These are phyloP conservation scores for Colletotrichum sp. DNA, from an alignment of 2,329 filamentous ascomycete species.

Conservation along the genomic window DNA sequence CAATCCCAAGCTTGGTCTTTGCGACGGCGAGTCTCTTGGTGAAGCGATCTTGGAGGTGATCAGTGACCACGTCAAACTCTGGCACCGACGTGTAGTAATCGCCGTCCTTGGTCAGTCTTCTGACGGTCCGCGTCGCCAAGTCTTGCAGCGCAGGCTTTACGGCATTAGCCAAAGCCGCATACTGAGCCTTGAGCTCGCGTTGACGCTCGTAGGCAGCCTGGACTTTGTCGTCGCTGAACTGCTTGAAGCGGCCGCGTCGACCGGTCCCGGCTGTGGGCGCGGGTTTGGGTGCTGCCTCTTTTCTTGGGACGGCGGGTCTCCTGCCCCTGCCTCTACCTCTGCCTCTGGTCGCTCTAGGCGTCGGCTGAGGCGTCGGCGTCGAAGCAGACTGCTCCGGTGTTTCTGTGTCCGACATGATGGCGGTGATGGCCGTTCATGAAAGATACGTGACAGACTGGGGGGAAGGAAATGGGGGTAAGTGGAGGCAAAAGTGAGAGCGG, in stretches of 20 bases:
- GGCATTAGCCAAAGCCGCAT: constrained; percentile 65
- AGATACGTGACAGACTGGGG: constrained; percentile 15
- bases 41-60: constrained; percentile 48
- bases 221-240: constrained; percentile 57
- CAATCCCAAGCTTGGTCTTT: constrained; percentile 29
- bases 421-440: constrained; percentile 25
- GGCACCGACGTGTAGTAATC: constrained; percentile 56
- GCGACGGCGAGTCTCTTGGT: constrained; percentile 34
- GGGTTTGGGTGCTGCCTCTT: constrained; percentile 34
- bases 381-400: constrained; percentile 21
- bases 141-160: constrained; percentile 71
- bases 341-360: constrained; percentile 25
- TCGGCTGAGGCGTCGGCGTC: constrained; percentile 21
- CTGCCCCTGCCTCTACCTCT: constrained; percentile 23
- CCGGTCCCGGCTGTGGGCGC: constrained; percentile 38
- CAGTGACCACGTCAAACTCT: constrained; percentile 57
- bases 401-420: constrained; percentile 32
- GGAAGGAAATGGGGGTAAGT: constrained; percentile 7
- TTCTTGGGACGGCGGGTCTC: constrained; percentile 20
- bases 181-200: constrained; percentile 69
- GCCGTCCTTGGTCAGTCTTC: constrained; percentile 60
- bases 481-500: constrained; percentile 21
- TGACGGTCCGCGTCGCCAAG: constrained; percentile 64
- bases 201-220: constrained; percentile 68
- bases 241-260: constrained; percentile 59